A percentile compares a stretch with the other conserved stretches of the same genome.
Conservation (phyloP, 768 basidiomycete species). For the Mycena metata region DNA sequence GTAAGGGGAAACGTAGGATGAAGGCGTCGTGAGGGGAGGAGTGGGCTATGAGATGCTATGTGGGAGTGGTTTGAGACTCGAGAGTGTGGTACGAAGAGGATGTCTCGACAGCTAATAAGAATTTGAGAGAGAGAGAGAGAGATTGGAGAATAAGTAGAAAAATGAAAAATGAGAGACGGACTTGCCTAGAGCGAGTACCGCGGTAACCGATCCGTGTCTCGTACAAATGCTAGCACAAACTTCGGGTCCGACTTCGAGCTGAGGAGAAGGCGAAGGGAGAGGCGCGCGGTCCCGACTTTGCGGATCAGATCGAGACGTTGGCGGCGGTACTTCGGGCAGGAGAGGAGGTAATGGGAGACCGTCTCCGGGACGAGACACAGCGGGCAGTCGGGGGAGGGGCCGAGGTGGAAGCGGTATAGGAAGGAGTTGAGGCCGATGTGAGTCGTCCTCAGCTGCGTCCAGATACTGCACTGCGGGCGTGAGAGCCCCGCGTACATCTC, state of each 20-base stretch:
- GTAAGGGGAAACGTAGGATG: too few species aligned
- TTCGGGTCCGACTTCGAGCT: neutral
- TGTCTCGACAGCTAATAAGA: too few species aligned
- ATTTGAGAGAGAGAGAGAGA: too few species aligned
- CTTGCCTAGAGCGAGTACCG: neutral
- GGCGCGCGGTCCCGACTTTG: constrained; percentile 1
- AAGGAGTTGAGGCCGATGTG: constrained; percentile 3
- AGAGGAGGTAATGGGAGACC: neutral
- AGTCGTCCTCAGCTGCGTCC: neutral
- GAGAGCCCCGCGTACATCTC: neutral
- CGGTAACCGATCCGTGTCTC: neutral
- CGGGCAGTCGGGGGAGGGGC: neutral
- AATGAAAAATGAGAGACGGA: too few species aligned
- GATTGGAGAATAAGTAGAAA: too few species aligned
- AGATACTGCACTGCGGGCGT: neutral
- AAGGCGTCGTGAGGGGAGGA: too few species aligned
- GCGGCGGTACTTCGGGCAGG: neutral
- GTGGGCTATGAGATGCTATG: too few species aligned
- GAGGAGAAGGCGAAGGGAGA: constrained; percentile 4
- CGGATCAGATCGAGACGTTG: constrained; percentile 1
- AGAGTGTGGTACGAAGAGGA: too few species aligned
- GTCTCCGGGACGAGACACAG: constrained; percentile 2
- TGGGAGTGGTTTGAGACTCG: too few species aligned
- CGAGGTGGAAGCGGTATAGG: neutral
- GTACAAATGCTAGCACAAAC: neutral